Evolutionary conservation across 1,284 basidiomycete species (phyloP).

Genomic region (Apiotrichum domesticum): DNA sequence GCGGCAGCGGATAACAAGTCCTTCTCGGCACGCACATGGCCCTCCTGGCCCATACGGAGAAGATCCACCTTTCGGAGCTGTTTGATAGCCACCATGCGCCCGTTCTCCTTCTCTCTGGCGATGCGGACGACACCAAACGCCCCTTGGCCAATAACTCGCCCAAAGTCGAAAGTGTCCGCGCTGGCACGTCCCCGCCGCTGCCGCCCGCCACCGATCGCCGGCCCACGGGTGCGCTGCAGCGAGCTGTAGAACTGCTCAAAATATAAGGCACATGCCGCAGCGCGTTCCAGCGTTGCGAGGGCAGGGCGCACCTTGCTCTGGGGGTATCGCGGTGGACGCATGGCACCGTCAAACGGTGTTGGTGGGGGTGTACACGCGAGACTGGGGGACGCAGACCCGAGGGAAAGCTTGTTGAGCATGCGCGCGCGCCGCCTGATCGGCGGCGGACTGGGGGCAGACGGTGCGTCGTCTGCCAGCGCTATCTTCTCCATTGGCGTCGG

Average conservation of each 20-base stretch:
- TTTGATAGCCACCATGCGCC: conserved; percentile 91
- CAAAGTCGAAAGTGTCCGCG: conserved; percentile 61
- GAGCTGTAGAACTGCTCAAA: conserved; percentile 95
- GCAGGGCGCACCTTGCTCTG: conserved; percentile 53
- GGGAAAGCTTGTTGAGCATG: conserved; percentile 15
- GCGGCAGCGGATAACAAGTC: conserved; percentile 42
- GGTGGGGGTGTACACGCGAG: neutral
- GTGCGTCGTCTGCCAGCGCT: neutral
- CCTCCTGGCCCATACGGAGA: conserved; percentile 96
- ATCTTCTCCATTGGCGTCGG: conserved; percentile 23
- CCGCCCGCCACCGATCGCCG: neutral
- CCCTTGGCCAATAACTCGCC: conserved; percentile 94
- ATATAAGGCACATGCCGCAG: conserved; percentile 84
- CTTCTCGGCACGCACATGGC: conserved; percentile 50
- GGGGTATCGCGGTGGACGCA: conserved; percentile 47
- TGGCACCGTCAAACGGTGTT: conserved; percentile 46
- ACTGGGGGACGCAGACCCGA: neutral
- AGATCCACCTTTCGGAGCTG: conserved; percentile 95
- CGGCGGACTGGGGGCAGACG: neutral
- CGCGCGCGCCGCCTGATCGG: conserved; percentile 28
- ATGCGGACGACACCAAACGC: conserved; percentile 95
- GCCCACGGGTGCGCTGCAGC: conserved; percentile 51
- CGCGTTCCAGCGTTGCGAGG: conserved; percentile 83
- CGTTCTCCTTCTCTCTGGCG: conserved; percentile 71
- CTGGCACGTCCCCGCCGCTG: conserved; percentile 1